Evolutionary conservation across 2,329 filamentous ascomycete species (phyloP).

Genomic region (Pseudogymnoascus sp.): DNA sequence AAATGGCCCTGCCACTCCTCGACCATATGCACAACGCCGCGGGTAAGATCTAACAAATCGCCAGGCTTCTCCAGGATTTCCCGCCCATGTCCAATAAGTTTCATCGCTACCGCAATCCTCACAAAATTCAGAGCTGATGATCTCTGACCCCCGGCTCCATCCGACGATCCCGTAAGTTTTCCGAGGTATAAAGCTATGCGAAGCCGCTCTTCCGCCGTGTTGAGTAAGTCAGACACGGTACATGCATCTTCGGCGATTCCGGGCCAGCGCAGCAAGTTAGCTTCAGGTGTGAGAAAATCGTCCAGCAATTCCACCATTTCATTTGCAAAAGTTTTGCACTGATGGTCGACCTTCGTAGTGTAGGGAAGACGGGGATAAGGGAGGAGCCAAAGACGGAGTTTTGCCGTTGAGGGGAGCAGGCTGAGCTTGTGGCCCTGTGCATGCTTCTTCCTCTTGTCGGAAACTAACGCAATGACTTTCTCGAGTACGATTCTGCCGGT

Average conservation of each 20-base stretch:
- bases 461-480: slow-evolving; percentile 5
- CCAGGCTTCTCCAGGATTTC: background rate
- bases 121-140: slow-evolving; percentile 9
- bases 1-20: slow-evolving; percentile 12
- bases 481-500: slow-evolving; percentile 11
- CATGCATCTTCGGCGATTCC: slow-evolving; percentile 10
- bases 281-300: slow-evolving; percentile 1
- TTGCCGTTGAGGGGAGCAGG: slow-evolving; percentile 9
- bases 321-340: slow-evolving; percentile 10
- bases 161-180: background rate
- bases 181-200: slow-evolving; percentile 11
- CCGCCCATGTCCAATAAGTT: slow-evolving; percentile 8
- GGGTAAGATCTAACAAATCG: background rate
- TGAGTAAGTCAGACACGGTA: slow-evolving; percentile 7
- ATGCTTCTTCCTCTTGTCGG: slow-evolving; percentile 1
- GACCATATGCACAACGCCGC: slow-evolving; percentile 4
- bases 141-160: background rate
- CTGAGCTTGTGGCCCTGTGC: background rate
- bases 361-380: slow-evolving; percentile 12
- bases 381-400: slow-evolving; percentile 12
- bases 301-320: slow-evolving; percentile 8
- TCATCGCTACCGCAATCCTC: slow-evolving; percentile 11
- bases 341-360: background rate
- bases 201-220: slow-evolving; percentile 11
- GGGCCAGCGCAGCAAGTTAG: slow-evolving; percentile 12